phyloP scores from a whole-genome alignment of 176 grass and related monocot species.

The Zea luxurians region DNA sequence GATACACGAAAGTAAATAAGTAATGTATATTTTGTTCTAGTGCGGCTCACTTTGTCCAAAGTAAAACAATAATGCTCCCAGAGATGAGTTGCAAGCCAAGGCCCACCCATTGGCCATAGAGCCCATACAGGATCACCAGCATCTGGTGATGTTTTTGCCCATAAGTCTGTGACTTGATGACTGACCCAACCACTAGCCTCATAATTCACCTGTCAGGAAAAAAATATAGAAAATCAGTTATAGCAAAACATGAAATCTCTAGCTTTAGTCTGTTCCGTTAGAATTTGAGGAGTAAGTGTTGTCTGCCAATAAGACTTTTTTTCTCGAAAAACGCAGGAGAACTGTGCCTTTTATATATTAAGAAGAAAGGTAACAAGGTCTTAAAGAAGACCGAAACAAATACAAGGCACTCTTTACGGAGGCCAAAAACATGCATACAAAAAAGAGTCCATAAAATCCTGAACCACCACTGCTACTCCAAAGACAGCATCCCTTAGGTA shows the following conservation, averaged over 20 bases:
- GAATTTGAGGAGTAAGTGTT: neutral
- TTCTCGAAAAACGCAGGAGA: no score
- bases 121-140: constrained; percentile 74
- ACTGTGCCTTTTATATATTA: no score
- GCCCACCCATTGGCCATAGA: constrained; percentile 93
- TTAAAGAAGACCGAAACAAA: no score
- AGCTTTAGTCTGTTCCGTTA: neutral
- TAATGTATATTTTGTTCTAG: constrained; percentile 3
- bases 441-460: no score
- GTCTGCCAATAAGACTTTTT: neutral
- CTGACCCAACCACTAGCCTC: constrained; percentile 74
- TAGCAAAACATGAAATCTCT: neutral
- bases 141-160: constrained; percentile 92
- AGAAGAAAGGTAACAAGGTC: no score
- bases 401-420: no score
- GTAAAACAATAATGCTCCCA: constrained; percentile 93
- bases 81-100: constrained; percentile 92
- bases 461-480: no score
- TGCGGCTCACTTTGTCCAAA: constrained; percentile 74
- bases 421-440: no score
- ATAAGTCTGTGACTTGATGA: constrained; percentile 92
- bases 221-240: constrained; percentile 12
- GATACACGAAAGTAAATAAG: constrained; percentile 27
- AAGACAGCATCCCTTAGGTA: no score
- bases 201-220: constrained; percentile 75